Evolutionary conservation across 2,329 filamentous ascomycete species (phyloP).

Genomic region (Penicillium sp.): DNA sequence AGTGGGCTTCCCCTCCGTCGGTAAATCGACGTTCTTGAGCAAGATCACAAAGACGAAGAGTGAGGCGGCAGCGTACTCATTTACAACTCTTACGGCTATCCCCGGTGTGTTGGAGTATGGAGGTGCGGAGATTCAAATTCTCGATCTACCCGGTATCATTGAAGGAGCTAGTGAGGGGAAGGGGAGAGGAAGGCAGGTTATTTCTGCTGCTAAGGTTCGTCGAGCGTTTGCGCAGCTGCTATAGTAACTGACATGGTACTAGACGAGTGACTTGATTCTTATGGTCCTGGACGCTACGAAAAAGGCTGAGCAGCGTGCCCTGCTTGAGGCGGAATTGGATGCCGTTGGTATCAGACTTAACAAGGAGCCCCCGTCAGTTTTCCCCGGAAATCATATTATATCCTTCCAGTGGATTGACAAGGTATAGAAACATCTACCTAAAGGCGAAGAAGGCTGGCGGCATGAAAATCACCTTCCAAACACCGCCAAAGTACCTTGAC

Average conservation of each 20-base stretch:
- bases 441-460: slow-evolving; percentile 95
- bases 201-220: slow-evolving; percentile 83
- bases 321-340: slow-evolving; percentile 91
- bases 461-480: slow-evolving; percentile 97
- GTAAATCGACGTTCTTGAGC: slow-evolving; percentile 98
- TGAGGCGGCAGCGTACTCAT: slow-evolving; percentile 93
- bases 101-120: slow-evolving; percentile 97
- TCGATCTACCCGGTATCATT: slow-evolving; percentile 97
- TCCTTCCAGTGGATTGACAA: background rate
- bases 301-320: slow-evolving; percentile 85
- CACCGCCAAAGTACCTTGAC: slow-evolving; percentile 86
- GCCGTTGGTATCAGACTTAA: slow-evolving; percentile 95
- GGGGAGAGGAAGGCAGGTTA: slow-evolving; percentile 92
- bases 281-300: slow-evolving; percentile 99
- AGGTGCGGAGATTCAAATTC: slow-evolving; percentile 95
- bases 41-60: slow-evolving; percentile 98
- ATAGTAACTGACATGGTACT: slow-evolving; percentile 7
- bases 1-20: slow-evolving; percentile 97
- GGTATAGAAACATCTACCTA: slow-evolving; percentile 85
- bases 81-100: slow-evolving; percentile 97
- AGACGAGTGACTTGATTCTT: slow-evolving; percentile 92
- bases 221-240: background rate
- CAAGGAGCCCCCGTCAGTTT: slow-evolving; percentile 78
- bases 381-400: background rate
- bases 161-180: slow-evolving; percentile 96